A percentile compares a stretch with the other conserved stretches of the same genome.
These are phyloP conservation scores for Metarhizium humberi DNA, from an alignment of 2,329 filamentous ascomycete species.

Conservation along the genomic window DNA sequence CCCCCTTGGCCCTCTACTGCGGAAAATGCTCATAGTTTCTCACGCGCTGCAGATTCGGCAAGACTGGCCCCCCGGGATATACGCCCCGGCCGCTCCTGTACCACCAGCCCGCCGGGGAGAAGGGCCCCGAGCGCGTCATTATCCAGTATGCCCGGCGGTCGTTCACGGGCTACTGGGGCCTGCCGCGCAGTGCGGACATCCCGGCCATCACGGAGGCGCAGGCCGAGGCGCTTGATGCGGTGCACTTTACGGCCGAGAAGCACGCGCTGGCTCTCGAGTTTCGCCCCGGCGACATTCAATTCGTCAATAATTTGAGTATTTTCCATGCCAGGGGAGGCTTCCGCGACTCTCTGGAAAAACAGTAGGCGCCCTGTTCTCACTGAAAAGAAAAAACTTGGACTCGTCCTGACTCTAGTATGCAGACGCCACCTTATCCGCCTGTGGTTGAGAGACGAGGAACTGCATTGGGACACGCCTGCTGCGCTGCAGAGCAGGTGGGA, in stretches of 20 bases:
- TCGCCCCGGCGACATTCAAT: constrained; percentile 43
- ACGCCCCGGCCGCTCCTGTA: constrained; percentile 35
- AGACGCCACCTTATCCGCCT: too few relatives aligned
- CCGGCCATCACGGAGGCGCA: constrained; percentile 47
- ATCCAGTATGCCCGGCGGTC: constrained; percentile 51
- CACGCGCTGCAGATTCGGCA: too few relatives aligned
- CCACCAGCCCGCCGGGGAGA: constrained; percentile 38
- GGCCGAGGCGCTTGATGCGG: constrained; percentile 40
- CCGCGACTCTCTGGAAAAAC: too few relatives aligned
- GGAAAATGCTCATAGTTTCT: too few relatives aligned
- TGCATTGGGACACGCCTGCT: too few relatives aligned
- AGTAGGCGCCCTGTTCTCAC: too few relatives aligned
- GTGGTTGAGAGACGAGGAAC: too few relatives aligned
- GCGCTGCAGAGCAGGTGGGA: too few relatives aligned
- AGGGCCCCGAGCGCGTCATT: constrained; percentile 41
- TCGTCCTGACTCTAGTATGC: too few relatives aligned
- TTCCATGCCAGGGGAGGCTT: constrained; percentile 29
- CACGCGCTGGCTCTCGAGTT: constrained; percentile 35
- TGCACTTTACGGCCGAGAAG: constrained; percentile 40
- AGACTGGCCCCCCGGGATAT: too few relatives aligned
- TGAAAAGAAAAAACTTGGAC: too few relatives aligned
- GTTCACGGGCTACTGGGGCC: constrained; percentile 47
- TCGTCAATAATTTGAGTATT: constrained; percentile 44
- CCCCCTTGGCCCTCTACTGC: too few relatives aligned
- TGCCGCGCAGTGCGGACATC: constrained; percentile 43